These are phyloP conservation scores for Penicillium concentricum DNA, from an alignment of 2,329 filamentous ascomycete species.

Conservation along the genomic window DNA sequence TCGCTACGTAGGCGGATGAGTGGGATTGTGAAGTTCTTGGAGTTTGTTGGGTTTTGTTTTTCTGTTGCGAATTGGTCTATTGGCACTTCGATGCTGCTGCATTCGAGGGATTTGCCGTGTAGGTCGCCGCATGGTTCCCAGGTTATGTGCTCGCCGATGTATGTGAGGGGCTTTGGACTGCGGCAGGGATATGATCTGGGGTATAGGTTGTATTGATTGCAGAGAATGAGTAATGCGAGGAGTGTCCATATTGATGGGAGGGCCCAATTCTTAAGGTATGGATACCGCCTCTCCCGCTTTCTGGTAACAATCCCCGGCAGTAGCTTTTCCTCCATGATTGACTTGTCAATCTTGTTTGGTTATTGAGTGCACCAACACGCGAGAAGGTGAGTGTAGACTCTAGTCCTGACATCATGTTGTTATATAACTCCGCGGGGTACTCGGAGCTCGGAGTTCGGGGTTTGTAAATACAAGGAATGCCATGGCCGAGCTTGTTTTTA, in stretches of 20 bases:
- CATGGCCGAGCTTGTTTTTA: no score
- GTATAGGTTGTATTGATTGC: background rate
- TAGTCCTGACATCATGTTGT: no score
- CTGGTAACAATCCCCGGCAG: background rate
- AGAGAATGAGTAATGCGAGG: background rate
- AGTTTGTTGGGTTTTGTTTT: conserved; percentile 30
- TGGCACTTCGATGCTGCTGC: conserved; percentile 46
- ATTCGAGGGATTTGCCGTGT: conserved; percentile 43
- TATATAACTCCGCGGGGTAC: no score
- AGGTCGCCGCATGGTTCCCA: conserved; percentile 45
- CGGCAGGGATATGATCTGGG: background rate
- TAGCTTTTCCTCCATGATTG: background rate
- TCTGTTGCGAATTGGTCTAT: conserved; percentile 48
- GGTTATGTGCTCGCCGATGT: conserved; percentile 31
- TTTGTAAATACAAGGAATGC: no score
- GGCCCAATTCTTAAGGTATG: background rate
- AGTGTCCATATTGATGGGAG: background rate
- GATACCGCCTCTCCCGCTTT: background rate
- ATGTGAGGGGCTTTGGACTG: background rate
- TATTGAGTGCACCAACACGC: background rate
- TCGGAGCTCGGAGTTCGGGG: no score
- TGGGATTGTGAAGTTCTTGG: conserved; percentile 42
- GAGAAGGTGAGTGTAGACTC: background rate
- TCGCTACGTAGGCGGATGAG: conserved; percentile 47
- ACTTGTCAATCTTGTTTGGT: background rate